phyloP scores from a whole-genome alignment of 257 asterid genomes.

The Agastache rugosa region DNA sequence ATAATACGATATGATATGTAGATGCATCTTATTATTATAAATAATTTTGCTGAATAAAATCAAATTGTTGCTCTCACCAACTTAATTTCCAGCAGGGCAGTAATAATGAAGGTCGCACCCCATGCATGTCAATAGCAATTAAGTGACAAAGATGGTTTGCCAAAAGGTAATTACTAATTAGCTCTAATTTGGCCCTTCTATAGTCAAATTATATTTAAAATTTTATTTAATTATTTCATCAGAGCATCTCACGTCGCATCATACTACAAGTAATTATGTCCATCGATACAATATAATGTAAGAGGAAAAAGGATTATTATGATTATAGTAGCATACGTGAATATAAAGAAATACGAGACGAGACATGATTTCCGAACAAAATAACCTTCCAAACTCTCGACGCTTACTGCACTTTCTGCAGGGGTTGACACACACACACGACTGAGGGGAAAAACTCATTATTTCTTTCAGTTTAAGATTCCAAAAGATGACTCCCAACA shows the following conservation, averaged over 20 bases:
- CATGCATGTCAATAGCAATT: slow-evolving; percentile 40
- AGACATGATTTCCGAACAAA: background rate
- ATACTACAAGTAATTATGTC: background rate
- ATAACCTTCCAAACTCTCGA: no score
- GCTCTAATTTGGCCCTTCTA: background rate
- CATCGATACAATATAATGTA: background rate
- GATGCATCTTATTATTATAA: no score
- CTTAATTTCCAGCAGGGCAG: slow-evolving; percentile 13
- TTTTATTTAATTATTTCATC: background rate
- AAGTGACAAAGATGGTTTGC: slow-evolving; percentile 28
- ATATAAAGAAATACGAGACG: background rate
- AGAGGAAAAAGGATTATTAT: no score
- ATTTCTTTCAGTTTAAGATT: slow-evolving; percentile 39
- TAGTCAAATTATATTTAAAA: background rate
- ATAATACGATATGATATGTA: no score
- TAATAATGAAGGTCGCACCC: slow-evolving; percentile 31
- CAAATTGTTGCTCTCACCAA: background rate
- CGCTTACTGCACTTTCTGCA: background rate
- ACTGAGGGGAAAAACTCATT: background rate
- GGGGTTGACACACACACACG: background rate
- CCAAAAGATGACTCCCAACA: slow-evolving; percentile 30
- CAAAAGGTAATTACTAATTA: background rate
- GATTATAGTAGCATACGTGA: background rate
- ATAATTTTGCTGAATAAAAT: no score
- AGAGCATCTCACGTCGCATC: background rate